A percentile compares a stretch with the other conserved stretches of the same genome.
Evolutionary conservation across 2,329 filamentous ascomycete species (phyloP).

Genomic region (Hypomyces rosellus): DNA sequence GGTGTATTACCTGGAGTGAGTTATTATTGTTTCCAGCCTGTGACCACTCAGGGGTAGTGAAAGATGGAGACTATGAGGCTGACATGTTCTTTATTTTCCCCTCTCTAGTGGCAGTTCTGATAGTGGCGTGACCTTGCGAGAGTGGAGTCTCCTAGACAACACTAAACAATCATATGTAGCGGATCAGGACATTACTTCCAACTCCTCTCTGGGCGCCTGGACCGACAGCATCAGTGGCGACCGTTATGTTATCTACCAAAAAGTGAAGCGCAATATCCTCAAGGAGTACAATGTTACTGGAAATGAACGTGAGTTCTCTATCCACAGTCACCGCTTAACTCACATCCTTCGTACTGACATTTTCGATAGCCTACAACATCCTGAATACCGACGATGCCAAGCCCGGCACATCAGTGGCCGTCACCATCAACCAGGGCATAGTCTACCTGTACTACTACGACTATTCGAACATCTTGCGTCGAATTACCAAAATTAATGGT

Average conservation of each 20-base stretch:
- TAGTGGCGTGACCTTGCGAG: neutral
- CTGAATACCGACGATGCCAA: neutral
- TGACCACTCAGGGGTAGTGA: neutral
- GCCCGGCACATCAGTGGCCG: neutral
- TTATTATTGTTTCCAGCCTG: neutral
- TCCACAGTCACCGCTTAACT: neutral
- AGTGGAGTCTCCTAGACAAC: neutral
- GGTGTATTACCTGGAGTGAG: slow-evolving; percentile 1
- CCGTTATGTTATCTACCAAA: neutral
- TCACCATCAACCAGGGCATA: neutral
- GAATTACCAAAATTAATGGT: neutral
- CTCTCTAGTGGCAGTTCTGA: neutral
- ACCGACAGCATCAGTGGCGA: neutral
- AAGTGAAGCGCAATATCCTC: neutral
- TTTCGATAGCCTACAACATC: neutral
- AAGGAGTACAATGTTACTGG: neutral
- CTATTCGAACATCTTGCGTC: neutral
- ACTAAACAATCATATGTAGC: neutral
- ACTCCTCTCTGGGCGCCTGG: neutral
- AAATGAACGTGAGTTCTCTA: neutral
- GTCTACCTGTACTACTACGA: neutral
- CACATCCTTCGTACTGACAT: neutral
- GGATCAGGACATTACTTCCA: neutral
- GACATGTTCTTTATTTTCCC: neutral
- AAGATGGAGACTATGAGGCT: neutral